phyloP scores from a whole-genome alignment of 1,139 yeast genomes.

The Protomyces inouyei region DNA sequence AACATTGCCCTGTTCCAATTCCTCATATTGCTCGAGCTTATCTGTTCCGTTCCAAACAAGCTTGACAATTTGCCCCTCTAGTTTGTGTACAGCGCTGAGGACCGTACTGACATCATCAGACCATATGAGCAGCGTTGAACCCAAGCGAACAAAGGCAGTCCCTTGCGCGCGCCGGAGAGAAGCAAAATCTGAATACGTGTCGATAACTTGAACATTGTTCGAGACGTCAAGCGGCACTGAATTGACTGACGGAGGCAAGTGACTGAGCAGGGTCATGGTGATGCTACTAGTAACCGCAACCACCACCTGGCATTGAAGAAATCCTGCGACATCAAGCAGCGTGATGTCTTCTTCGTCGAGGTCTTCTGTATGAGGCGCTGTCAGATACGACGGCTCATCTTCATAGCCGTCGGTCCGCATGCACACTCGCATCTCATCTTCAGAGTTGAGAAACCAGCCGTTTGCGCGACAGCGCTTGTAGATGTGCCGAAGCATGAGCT shows the following conservation, averaged over 20 bases:
- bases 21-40: conserved; percentile 23
- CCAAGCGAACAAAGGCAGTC: conserved; percentile 29
- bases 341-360: neutral
- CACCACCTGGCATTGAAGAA: conserved; percentile 3
- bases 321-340: conserved; percentile 6
- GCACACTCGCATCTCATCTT: neutral
- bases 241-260: conserved; percentile 5
- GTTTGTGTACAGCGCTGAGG: conserved; percentile 12
- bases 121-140: conserved; percentile 29
- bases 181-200: conserved; percentile 2
- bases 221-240: conserved; percentile 1
- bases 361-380: neutral
- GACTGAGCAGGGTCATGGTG: conserved; percentile 7
- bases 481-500: conserved; percentile 30
- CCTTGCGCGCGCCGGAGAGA: conserved; percentile 28
- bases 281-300: conserved; percentile 8
- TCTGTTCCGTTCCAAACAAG: conserved; percentile 20
- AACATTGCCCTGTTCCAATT: conserved; percentile 9
- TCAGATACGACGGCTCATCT: neutral
- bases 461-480: conserved; percentile 30
- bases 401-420: neutral
- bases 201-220: conserved; percentile 16
- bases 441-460: conserved; percentile 25
- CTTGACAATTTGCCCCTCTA: conserved; percentile 23
- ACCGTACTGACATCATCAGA: conserved; percentile 27